phyloP scores from a whole-genome alignment of 2,329 filamentous ascomycete genomes.

The Alternaria arborescens region DNA sequence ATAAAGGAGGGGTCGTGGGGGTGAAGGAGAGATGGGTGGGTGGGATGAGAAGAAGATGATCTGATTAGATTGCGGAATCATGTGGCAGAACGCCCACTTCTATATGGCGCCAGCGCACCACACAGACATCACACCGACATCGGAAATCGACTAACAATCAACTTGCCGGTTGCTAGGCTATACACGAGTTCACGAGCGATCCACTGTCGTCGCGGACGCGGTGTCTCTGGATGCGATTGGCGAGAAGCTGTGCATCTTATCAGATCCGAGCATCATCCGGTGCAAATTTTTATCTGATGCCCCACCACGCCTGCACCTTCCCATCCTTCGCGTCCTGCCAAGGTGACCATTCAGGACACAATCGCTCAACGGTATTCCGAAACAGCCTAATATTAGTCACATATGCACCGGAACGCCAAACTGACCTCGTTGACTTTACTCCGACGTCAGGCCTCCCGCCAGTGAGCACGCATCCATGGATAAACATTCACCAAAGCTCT shows the following conservation, averaged over 20 bases:
- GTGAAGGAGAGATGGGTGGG: constrained; percentile 6
- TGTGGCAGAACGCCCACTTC: constrained; percentile 3
- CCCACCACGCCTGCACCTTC: constrained; percentile 4
- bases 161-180: neutral
- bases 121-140: constrained; percentile 20
- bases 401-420: too few relatives aligned
- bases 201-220: constrained; percentile 11
- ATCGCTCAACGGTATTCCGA: neutral
- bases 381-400: neutral
- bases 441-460: neutral
- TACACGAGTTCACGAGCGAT: neutral
- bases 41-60: constrained; percentile 37
- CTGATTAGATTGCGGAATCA: constrained; percentile 44
- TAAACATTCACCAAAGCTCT: neutral
- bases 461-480: neutral
- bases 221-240: constrained; percentile 6
- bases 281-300: constrained; percentile 24
- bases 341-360: neutral
- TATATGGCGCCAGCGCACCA: constrained; percentile 16
- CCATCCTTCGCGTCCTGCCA: neutral
- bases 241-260: neutral
- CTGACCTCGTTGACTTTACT: neutral
- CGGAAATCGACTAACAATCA: constrained; percentile 20
- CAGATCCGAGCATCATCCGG: constrained; percentile 17
- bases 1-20: constrained; percentile 16